Conservation (phyloP, 371 early-diverging fungal genomes). For the Apophysomyces trapeziformis region DNA sequence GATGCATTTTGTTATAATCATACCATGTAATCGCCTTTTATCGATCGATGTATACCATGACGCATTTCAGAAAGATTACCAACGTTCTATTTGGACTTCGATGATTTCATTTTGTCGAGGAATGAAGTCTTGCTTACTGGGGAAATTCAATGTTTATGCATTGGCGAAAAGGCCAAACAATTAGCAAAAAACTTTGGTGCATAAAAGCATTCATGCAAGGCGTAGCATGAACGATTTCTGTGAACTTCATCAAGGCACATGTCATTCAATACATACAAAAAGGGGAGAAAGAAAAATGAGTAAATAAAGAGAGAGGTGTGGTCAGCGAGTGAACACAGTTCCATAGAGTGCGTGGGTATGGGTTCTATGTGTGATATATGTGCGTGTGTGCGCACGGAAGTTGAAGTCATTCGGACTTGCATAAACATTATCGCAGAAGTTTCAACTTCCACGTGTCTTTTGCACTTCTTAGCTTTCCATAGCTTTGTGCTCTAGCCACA, state of each 20-base stretch:
- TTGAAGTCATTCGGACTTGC: slow-evolving; percentile 4
- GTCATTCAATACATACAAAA: background rate
- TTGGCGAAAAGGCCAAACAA: background rate
- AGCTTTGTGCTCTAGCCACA: slow-evolving; percentile 4
- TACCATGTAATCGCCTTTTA: background rate
- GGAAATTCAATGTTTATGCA: slow-evolving; percentile 8
- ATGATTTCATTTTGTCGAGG: background rate
- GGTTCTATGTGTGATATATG: background rate
- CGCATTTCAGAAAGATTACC: too few relatives aligned
- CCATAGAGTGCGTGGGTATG: background rate
- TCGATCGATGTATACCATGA: too few relatives aligned
- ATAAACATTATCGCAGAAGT: background rate
- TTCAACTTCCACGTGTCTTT: slow-evolving; percentile 6
- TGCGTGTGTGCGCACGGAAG: slow-evolving; percentile 6
- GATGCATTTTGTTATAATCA: slow-evolving; percentile 6
- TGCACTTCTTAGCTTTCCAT: slow-evolving; percentile 5
- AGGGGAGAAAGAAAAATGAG: too few relatives aligned
- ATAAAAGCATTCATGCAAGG: slow-evolving; percentile 1
- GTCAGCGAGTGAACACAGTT: too few relatives aligned
- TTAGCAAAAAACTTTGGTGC: background rate
- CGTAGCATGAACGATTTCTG: slow-evolving; percentile 3
- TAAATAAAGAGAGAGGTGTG: too few relatives aligned
- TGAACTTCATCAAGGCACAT: slow-evolving; percentile 5
- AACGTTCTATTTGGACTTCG: too few relatives aligned
- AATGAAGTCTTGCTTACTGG: background rate